Conservation (phyloP, 2,329 filamentous ascomycete species). For the Colletotrichum tanaceti region DNA sequence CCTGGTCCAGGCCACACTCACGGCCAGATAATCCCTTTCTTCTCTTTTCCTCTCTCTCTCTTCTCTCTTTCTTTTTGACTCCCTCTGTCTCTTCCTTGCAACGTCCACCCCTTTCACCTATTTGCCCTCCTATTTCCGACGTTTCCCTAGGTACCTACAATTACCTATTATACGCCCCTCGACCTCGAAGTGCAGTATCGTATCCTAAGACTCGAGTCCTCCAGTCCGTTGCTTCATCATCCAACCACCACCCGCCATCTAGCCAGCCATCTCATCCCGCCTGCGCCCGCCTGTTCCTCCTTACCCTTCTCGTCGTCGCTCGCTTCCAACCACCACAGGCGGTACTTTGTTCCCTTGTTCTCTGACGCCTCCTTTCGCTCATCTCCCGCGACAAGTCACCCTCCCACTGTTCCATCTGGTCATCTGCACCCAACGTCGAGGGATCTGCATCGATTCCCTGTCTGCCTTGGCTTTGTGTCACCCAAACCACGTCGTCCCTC, state of each 20-base stretch:
- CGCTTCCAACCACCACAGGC: conserved; percentile 3
- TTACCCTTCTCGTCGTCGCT: conserved; percentile 27
- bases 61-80: not conserved
- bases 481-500: not conserved
- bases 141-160: not conserved
- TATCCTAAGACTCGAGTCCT: conserved; percentile 1
- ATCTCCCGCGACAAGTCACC: conserved; percentile 18
- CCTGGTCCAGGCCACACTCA: not conserved
- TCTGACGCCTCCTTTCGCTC: not conserved
- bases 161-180: not conserved
- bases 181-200: not conserved
- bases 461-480: conserved; percentile 10
- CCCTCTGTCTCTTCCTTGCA: not conserved
- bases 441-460: conserved; percentile 32
- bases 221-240: conserved; percentile 35
- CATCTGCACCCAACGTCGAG: conserved; percentile 29
- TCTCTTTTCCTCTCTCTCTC: no score
- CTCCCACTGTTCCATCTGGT: conserved; percentile 10
- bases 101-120: not conserved
- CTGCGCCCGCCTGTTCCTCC: conserved; percentile 35
- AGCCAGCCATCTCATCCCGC: conserved; percentile 21
- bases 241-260: conserved; percentile 19
- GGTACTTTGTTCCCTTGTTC: conserved; percentile 14
- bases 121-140: not conserved
- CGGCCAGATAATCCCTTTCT: not conserved